Conservation (phyloP, 176 grass and related monocot species). For the Guadua angustifolia region DNA sequence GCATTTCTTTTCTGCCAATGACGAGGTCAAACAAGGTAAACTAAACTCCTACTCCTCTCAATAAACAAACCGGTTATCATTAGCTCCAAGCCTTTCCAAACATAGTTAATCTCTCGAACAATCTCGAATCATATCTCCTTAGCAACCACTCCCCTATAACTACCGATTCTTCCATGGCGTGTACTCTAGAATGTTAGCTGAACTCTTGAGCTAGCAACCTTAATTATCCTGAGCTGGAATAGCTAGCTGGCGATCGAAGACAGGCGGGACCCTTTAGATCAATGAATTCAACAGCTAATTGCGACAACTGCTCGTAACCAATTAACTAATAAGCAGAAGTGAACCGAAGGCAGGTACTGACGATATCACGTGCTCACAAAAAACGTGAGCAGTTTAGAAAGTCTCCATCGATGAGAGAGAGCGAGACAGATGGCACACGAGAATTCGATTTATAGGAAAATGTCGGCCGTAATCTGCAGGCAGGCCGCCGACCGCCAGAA, state of each 20-base stretch:
- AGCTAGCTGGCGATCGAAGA: not conserved
- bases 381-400: not conserved
- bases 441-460: not conserved
- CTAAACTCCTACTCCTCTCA: not conserved
- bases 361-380: not conserved
- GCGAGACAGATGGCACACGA: not conserved
- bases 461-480: conserved; percentile 16
- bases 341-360: not conserved
- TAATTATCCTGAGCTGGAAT: conserved; percentile 32
- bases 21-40: conserved; percentile 33
- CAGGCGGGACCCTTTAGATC: not conserved
- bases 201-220: not conserved
- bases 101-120: conserved; percentile 46
- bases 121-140: conserved; percentile 29
- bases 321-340: not conserved
- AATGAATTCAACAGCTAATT: not conserved
- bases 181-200: not conserved
- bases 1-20: conserved; percentile 42
- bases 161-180: conserved; percentile 16
- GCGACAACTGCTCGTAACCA: conserved; percentile 38
- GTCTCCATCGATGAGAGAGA: not conserved
- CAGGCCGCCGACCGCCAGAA: conserved; percentile 12
- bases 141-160: conserved; percentile 28
- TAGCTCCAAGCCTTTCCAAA: conserved; percentile 40
- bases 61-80: conserved; percentile 33